Evolutionary conservation across 2,329 filamentous ascomycete species (phyloP).

Genomic region (Cladophialophora psammophila): DNA sequence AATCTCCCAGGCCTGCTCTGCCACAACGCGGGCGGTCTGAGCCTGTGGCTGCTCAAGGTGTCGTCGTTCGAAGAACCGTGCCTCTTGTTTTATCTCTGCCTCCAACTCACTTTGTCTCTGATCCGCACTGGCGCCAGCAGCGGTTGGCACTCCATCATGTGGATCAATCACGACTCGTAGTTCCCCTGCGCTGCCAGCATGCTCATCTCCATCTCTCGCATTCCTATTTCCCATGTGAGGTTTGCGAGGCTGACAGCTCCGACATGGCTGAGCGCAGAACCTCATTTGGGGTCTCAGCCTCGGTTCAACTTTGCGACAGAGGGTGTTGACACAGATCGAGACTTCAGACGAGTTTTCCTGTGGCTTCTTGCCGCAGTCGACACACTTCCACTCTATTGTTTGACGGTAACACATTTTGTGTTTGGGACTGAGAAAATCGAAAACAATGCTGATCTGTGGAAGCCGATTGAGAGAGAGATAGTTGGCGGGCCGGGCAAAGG

Average conservation of each 20-base stretch:
- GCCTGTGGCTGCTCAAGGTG: not conserved
- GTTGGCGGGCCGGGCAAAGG: too few relatives aligned
- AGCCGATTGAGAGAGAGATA: too few relatives aligned
- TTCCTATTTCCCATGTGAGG: not conserved
- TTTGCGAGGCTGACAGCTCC: not conserved
- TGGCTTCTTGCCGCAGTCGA: conserved; percentile 3
- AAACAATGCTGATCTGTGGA: too few relatives aligned
- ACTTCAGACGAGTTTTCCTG: not conserved
- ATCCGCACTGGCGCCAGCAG: not conserved
- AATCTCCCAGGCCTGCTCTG: too few relatives aligned
- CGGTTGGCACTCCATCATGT: not conserved
- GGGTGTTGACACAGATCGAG: not conserved
- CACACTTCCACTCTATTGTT: not conserved
- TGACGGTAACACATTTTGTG: not conserved
- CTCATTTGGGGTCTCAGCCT: conserved; percentile 1
- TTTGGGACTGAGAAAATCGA: not conserved
- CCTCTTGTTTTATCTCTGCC: not conserved
- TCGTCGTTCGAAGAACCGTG: not conserved
- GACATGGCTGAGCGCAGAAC: not conserved
- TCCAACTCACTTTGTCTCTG: not conserved
- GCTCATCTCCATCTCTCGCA: not conserved
- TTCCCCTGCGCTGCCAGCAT: not conserved
- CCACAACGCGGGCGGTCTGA: too few relatives aligned
- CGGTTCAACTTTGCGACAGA: not conserved
- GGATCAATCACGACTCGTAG: not conserved